A percentile compares a stretch with the other conserved stretches of the same genome.
phyloP scores from a whole-genome alignment of 345 rosid genomes.

The Citrus cavaleriei region DNA sequence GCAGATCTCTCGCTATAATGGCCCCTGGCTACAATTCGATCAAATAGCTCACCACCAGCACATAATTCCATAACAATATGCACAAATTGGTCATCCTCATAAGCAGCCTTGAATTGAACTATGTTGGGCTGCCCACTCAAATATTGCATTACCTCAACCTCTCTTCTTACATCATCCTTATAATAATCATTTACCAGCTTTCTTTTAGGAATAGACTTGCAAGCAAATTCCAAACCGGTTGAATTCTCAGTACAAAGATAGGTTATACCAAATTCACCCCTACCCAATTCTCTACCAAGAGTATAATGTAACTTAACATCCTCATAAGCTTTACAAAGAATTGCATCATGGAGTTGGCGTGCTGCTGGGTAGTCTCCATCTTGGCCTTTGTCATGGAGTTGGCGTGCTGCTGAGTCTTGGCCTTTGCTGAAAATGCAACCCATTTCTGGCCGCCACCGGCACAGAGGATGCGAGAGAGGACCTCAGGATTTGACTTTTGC shows the following conservation, averaged over 20 bases:
- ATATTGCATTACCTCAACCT: conserved; percentile 36
- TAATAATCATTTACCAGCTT: background rate
- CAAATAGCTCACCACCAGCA: conserved; percentile 40
- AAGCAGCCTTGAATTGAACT: conserved; percentile 33
- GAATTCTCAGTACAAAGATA: conserved; percentile 35
- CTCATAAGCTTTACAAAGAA: conserved; percentile 19
- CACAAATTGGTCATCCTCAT: conserved; percentile 34
- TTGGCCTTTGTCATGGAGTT: background rate
- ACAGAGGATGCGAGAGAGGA: background rate
- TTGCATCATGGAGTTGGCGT: background rate
- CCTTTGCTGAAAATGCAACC: background rate
- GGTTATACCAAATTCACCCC: conserved; percentile 30
- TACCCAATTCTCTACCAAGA: conserved; percentile 25
- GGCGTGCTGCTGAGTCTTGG: background rate
- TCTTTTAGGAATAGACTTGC: conserved; percentile 32
- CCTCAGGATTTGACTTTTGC: too few species aligned
- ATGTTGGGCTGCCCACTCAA: conserved; percentile 35
- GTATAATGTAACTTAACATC: conserved; percentile 47
- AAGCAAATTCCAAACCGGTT: conserved; percentile 26
- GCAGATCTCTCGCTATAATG: conserved; percentile 36
- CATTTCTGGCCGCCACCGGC: background rate
- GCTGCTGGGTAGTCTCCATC: too few species aligned
- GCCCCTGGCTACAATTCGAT: conserved; percentile 33
- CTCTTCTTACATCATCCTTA: conserved; percentile 31
- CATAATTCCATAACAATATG: conserved; percentile 42